A percentile compares a stretch with the other conserved stretches of the same genome.
Evolutionary conservation across 164 flowering plant species (phyloP).

Genomic region (Tetrastigma voinierianum): DNA sequence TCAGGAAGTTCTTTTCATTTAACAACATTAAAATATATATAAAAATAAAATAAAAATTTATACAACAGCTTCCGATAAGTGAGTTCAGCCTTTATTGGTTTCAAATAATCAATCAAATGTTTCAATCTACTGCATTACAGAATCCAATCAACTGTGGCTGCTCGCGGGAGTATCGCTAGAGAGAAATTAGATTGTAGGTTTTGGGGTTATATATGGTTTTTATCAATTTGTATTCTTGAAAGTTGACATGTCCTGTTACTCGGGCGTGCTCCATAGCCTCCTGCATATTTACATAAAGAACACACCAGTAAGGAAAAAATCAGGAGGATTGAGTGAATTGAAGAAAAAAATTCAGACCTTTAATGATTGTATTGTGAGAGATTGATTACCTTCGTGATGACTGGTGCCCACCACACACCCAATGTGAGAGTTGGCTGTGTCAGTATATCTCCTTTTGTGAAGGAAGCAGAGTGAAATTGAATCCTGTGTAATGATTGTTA

Average conservation of each 20-base stretch:
- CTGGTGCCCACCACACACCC: constrained; percentile 96
- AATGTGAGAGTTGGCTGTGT: constrained; percentile 88
- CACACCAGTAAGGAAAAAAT: not conserved
- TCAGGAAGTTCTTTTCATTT: too few relatives aligned
- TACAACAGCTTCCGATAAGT: too few relatives aligned
- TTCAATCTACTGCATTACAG: too few relatives aligned
- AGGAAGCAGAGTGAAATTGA: constrained; percentile 1
- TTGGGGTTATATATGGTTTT: not conserved
- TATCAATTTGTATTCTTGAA: constrained; percentile 73
- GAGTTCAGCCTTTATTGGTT: too few relatives aligned
- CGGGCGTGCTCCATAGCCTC: constrained; percentile 95
- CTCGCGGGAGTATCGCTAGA: too few relatives aligned
- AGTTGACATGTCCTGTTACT: constrained; percentile 92
- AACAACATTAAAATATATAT: too few relatives aligned
- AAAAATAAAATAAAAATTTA: too few relatives aligned
- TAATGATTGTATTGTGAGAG: not conserved
- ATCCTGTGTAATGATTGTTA: not conserved
- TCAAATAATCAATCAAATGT: too few relatives aligned
- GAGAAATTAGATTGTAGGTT: too few relatives aligned
- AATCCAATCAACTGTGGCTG: too few relatives aligned
- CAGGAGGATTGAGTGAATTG: too few relatives aligned
- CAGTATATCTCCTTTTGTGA: constrained; percentile 78
- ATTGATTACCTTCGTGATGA: constrained; percentile 76
- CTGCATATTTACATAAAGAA: constrained; percentile 35
- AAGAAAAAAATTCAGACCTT: not conserved